Evolutionary conservation across 2,329 filamentous ascomycete genomes (phyloP).

Genomic region (Tricladium varicosporioides): DNA sequence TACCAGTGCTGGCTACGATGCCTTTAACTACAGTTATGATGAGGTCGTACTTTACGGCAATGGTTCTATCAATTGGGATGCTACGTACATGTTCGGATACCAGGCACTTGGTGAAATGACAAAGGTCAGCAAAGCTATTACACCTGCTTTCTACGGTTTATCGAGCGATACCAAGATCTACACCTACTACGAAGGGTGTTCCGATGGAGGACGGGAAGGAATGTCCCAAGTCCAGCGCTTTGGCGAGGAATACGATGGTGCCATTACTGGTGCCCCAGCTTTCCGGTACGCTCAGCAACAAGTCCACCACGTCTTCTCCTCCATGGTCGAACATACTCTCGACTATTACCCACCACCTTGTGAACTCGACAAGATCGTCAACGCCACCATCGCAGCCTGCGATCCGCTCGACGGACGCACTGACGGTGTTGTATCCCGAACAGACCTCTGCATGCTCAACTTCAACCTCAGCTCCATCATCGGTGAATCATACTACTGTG

Average conservation of each 20-base stretch:
- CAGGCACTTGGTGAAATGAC: too few relatives aligned
- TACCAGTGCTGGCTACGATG: too few relatives aligned
- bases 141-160: too few relatives aligned
- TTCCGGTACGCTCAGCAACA: slow-evolving; percentile 39
- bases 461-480: slow-evolving; percentile 46
- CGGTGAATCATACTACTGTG: slow-evolving; percentile 45
- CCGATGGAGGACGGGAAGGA: slow-evolving; percentile 36
- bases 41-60: too few relatives aligned
- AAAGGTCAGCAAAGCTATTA: too few relatives aligned
- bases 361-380: slow-evolving; percentile 50
- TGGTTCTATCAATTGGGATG: too few relatives aligned
- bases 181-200: too few relatives aligned
- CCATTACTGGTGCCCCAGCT: slow-evolving; percentile 44
- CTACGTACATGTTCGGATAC: too few relatives aligned
- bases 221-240: slow-evolving; percentile 43
- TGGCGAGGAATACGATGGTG: slow-evolving; percentile 43
- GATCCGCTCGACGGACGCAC: slow-evolving; percentile 53
- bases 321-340: slow-evolving; percentile 37
- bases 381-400: slow-evolving; percentile 52
- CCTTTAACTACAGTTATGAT: too few relatives aligned
- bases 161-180: too few relatives aligned
- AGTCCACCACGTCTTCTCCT: too few relatives aligned
- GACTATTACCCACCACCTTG: slow-evolving; percentile 44
- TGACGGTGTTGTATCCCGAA: slow-evolving; percentile 53
- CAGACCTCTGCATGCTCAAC: slow-evolving; percentile 44